Base-by-base conservation (phyloP, 441 rosid species). In the Arabidopsis hybrid region DNA sequence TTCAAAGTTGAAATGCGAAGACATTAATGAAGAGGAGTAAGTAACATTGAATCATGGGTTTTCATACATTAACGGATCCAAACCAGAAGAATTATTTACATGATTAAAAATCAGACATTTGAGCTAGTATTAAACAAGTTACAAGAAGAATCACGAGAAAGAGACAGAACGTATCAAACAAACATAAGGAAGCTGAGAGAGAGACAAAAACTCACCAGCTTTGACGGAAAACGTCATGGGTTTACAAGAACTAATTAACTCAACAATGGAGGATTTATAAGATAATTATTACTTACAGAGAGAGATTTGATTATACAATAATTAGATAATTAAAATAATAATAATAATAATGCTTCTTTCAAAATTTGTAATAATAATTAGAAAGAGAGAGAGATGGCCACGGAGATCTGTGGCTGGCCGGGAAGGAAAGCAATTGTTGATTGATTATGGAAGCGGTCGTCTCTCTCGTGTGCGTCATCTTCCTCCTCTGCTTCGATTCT, bases 201-300 rank as follows among this genome's bases (percentile, higher is more conserved):
- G 26, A 21, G 26, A 21, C 26, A 21, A 21, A 21, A 76, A 76
- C 75, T 76, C 56, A 76, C 71, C 75, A 76, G 75, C 67, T 76
- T 8, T 51, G 13, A 39, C 18, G 78, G 12, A 49, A 50, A 49
- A 60, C 73, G 18, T 18, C 73, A 60, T 46, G 69, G 64, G 65
- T 76, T 76, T 62, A 55, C 71, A 57, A 21, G 26, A 21, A 21
- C 26, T 21, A 21, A 21, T 21, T 21, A 21, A 21, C 26, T 42
- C 57, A 18, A 34, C 7, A 12, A 56, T 68, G 69, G 7, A 38
- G 21, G 71, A 57, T 69, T 63, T 69, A 67, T 55, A 69, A 35
- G 35, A 62, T 60, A 49, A 64, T 39, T 4, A 45, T 11, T 45
- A 13, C 17, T 12, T 50, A 52, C 9, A 51, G 29, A 61, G 52